Conservation (phyloP, 2,329 filamentous ascomycete species). For the Dothistroma pini region DNA sequence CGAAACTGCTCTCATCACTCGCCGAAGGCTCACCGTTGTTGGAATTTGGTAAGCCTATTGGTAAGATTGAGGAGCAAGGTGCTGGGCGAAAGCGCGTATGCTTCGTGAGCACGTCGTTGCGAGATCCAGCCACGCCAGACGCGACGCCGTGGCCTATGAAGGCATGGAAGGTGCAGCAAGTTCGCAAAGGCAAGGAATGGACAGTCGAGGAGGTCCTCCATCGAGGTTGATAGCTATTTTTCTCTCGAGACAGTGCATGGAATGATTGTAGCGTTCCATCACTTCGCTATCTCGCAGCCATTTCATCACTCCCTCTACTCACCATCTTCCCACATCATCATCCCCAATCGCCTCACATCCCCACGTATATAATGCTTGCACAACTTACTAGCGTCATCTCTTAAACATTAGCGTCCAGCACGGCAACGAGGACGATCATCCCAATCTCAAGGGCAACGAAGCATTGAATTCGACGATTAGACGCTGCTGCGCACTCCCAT, state of each 20-base stretch:
- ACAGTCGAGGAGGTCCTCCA: constrained; percentile 57
- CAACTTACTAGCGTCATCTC: no score
- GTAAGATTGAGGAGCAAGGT: constrained; percentile 60
- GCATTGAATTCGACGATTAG: constrained; percentile 4
- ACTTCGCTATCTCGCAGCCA: no score
- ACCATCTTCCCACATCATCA: no score
- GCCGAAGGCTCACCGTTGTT: constrained; percentile 82
- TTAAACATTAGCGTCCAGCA: not conserved
- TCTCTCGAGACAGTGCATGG: not conserved
- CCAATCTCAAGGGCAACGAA: not conserved
- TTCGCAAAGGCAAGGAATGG: constrained; percentile 71
- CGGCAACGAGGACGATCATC: not conserved
- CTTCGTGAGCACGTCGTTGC: constrained; percentile 75
- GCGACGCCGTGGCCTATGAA: constrained; percentile 51
- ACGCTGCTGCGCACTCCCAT: constrained; percentile 7
- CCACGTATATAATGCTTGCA: no score
- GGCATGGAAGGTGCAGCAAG: constrained; percentile 79
- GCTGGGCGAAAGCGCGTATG: constrained; percentile 62
- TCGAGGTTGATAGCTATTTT: constrained; percentile 9
- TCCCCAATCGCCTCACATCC: no score
- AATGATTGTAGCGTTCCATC: not conserved
- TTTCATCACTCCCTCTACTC: no score
- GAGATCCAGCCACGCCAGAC: constrained; percentile 15
- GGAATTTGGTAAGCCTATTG: constrained; percentile 84
- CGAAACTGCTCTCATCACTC: constrained; percentile 69